Evolutionary conservation across 495 filamentous ascomycete genomes (phyloP).

Genomic region (Alectoria sarmentosa): DNA sequence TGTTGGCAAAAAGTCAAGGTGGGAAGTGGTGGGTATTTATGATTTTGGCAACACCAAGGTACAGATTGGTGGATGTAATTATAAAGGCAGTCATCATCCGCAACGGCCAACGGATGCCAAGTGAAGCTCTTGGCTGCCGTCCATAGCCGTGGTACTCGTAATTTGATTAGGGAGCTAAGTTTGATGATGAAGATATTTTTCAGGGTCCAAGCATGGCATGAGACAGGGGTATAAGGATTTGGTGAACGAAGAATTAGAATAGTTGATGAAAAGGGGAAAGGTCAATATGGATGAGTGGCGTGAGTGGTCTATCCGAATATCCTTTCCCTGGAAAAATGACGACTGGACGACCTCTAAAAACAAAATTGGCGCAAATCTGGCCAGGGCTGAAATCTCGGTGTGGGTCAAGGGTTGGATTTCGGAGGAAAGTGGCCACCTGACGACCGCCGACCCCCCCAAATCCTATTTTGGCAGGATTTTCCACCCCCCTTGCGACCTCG

Average conservation of each 20-base stretch:
- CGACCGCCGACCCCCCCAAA: not conserved
- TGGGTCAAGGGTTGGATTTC: not conserved
- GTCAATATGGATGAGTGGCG: too few species aligned
- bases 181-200: slow-evolving; percentile 22
- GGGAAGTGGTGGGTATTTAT: slow-evolving; percentile 21
- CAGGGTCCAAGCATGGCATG: slow-evolving; percentile 12
- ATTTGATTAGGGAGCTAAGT: slow-evolving; percentile 11
- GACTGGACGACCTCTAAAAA: not conserved
- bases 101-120: slow-evolving; percentile 15
- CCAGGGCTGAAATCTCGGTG: slow-evolving; percentile 1
- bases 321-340: not conserved
- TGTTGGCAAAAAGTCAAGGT: not conserved
- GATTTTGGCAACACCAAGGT: slow-evolving; percentile 13
- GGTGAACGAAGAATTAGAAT: too few species aligned
- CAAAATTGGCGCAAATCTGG: not conserved
- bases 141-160: slow-evolving; percentile 18
- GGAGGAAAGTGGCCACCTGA: not conserved
- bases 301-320: not conserved
- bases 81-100: slow-evolving; percentile 6
- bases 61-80: too few species aligned
- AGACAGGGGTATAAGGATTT: not conserved
- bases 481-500: not conserved
- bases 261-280: not conserved
- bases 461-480: not conserved
- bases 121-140: slow-evolving; percentile 17